Evolutionary conservation across 2,329 filamentous ascomycete species (phyloP), one percentile per base, ranked within the genome.

Genomic region (Claviceps africana): DNA sequence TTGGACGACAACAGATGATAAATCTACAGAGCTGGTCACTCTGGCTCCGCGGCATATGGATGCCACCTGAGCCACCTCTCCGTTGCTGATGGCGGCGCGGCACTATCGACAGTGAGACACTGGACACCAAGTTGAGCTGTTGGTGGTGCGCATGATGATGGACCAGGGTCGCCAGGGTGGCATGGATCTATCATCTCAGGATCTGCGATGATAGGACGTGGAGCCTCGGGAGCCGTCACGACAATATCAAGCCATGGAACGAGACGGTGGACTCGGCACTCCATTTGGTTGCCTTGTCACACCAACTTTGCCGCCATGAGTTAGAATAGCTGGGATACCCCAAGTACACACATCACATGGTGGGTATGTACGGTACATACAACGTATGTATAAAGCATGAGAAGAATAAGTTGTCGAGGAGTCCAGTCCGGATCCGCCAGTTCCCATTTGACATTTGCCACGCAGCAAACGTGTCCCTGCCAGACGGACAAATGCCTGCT

Each of bases 111-210:
- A 50, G 42, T 42, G 40, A 25, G 47, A 35, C 33, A 35, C 33
- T 35, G 10, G 33, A 35, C 33, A 35, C 33, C 50, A 35, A 35
- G 49, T 4, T 45, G 43, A 47, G n/a, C 15, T 33, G 9, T n/a
- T 55, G 45, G 40, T 51, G 51, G 51, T 51, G 52, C 52, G 39
- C 47, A 51, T 19, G 48, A 49, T 44, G 52, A 40, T 35, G 31
- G 51, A 37, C 52, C 47, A 47, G 49, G 54, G 56, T 56, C 52
- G 42, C 54, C 56, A 37, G 54, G 39, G 40, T 43, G 48, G 47
- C 52, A 49, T 55, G 51, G 47, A 50, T 52, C 49, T 30, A n/a
- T 31, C 17, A 40, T 25, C 13, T 39, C 17, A 8, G 11, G 30
- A 45, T 28, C 28, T 10, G 53, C 25, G 49, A 30, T 22, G 40